These are phyloP conservation scores for Pittosporum tobira DNA, from an alignment of 129 eudicot genomes.

Conservation along the genomic window DNA sequence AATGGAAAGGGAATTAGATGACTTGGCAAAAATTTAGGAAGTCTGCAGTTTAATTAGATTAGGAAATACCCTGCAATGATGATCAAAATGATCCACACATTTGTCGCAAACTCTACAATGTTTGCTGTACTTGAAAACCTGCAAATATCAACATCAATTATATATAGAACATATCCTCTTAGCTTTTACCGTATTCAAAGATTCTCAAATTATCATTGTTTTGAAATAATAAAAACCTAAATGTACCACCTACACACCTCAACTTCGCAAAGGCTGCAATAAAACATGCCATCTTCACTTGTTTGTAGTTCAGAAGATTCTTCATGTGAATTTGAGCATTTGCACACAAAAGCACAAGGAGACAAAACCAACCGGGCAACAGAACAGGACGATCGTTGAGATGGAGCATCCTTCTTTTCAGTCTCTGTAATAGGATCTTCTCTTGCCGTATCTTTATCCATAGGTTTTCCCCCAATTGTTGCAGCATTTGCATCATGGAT, in stretches of 20 bases:
- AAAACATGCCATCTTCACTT: conserved; percentile 99
- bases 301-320: conserved; percentile 60
- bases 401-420: conserved; percentile 21
- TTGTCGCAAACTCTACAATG: conserved; percentile 99
- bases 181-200: background rate
- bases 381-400: conserved; percentile 24
- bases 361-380: conserved; percentile 39
- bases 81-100: conserved; percentile 93
- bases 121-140: conserved; percentile 99
- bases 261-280: conserved; percentile 96
- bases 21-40: background rate
- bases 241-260: conserved; percentile 46
- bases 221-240: background rate
- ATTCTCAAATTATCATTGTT: no score
- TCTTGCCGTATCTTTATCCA: conserved; percentile 25
- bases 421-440: conserved; percentile 37
- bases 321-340: conserved; percentile 42
- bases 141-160: conserved; percentile 13
- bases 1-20: conserved; percentile 2
- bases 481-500: conserved; percentile 52
- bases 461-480: conserved; percentile 30
- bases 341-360: conserved; percentile 63
- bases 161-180: background rate
- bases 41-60: background rate
- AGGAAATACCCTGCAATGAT: conserved; percentile 86